phyloP scores from a whole-genome alignment of 176 grass and related monocot species.

The Areca catechu region DNA sequence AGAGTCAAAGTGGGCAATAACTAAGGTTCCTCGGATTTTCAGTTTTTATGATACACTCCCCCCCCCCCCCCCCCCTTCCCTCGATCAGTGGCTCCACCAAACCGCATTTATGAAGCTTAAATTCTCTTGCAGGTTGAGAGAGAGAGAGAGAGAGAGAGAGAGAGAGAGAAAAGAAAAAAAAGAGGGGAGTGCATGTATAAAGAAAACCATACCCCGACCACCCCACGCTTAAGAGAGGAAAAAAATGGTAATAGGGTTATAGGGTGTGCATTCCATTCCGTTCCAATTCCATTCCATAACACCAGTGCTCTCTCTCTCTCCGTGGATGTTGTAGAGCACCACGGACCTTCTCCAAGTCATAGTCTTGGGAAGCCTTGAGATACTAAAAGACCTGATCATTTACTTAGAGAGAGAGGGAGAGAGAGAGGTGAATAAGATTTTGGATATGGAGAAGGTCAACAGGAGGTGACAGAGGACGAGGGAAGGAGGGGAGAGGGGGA shows the following conservation, averaged over 20 bases:
- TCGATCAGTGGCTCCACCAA: background rate
- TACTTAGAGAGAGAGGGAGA: too few relatives aligned
- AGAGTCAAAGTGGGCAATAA: background rate
- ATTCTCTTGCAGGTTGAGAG: background rate
- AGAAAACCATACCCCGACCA: background rate
- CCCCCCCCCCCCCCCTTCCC: background rate
- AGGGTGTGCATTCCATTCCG: too few relatives aligned
- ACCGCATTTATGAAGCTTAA: conserved; percentile 10
- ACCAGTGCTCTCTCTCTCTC: too few relatives aligned
- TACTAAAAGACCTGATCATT: too few relatives aligned
- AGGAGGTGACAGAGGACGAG: background rate
- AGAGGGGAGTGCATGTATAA: background rate
- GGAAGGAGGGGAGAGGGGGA: background rate
- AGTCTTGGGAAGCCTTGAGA: too few relatives aligned
- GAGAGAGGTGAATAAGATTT: too few relatives aligned
- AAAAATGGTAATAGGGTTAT: background rate
- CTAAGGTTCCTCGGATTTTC: conserved; percentile 4
- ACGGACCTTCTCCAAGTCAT: too few relatives aligned
- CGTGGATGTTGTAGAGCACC: too few relatives aligned
- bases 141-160: background rate
- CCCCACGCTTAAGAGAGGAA: background rate
- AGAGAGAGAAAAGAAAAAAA: background rate
- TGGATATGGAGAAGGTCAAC: too few relatives aligned
- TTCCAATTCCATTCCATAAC: too few relatives aligned
- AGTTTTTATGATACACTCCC: background rate